These are phyloP conservation scores for Pezicula carpinea DNA, from an alignment of 2,329 filamentous ascomycete species.

Conservation along the genomic window DNA sequence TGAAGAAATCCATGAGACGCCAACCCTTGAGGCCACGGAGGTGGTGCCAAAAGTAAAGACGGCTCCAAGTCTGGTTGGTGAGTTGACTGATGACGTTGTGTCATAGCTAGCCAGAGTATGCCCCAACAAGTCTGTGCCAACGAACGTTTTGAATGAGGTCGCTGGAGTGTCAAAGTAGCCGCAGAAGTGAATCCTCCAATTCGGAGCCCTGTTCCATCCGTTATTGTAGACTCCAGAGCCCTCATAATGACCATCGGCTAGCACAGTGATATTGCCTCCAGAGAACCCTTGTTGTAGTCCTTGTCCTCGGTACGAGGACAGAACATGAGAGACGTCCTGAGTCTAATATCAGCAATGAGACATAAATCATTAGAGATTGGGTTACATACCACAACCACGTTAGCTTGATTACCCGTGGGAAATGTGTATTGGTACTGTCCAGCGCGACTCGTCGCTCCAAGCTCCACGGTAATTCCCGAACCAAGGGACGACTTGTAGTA, in stretches of 20 bases:
- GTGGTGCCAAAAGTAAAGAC: constrained; percentile 40
- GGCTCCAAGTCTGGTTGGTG: constrained; percentile 39
- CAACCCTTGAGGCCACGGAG: constrained; percentile 43
- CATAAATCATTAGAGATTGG: constrained; percentile 12
- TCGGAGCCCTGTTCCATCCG: constrained; percentile 59
- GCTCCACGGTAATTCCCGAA: constrained; percentile 51
- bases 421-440: constrained; percentile 60
- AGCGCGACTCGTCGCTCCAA: constrained; percentile 51
- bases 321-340: constrained; percentile 57
- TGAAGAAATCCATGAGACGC: constrained; percentile 44
- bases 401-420: constrained; percentile 32
- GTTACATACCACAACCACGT: constrained; percentile 44
- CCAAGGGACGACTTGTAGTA: constrained; percentile 54
- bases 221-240: constrained; percentile 61
- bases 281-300: constrained; percentile 59
- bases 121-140: constrained; percentile 26
- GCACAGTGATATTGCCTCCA: constrained; percentile 51
- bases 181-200: constrained; percentile 62
- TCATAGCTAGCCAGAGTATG: constrained; percentile 2
- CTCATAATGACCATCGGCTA: constrained; percentile 49
- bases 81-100: constrained; percentile 27
- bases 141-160: constrained; percentile 40
- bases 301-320: constrained; percentile 56
- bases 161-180: constrained; percentile 48
- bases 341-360: constrained; percentile 7